Base-by-base conservation (phyloP, 2,329 filamentous ascomycete genomes). In the Cercospora citrullina region DNA sequence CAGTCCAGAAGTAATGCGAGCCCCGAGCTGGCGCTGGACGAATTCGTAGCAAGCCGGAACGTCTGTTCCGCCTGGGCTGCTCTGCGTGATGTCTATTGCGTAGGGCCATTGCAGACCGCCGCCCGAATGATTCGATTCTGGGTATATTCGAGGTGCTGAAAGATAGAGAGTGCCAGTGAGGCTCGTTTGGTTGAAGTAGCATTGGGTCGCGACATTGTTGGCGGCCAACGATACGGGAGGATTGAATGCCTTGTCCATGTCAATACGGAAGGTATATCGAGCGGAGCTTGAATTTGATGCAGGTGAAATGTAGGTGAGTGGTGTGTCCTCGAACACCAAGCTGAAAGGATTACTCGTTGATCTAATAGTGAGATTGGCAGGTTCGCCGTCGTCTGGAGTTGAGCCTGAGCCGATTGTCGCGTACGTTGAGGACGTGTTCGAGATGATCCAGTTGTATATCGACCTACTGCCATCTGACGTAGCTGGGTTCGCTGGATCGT, bases 381-480 rank as follows among this genome's bases (percentile, higher is more conserved):
- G 60, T 23, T 79, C 74, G 7, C 80, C 75, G 8, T 78, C 75
- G 4, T 78, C 77, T 59, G 90, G 86, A 85, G 87, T 90, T 72
- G 85, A 82, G 73, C 88, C 87, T 9, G 83, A 86, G 1, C 84
- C 81, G 12, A 84, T 78, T 9, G 81, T 79, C 4, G 78, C 78
- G 21, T 82, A 79, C 9, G 76, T 74, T 68, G 71, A 51, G 30
- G 80, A 79, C 1, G 80, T 74, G 8, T 80, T 79, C 2, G 78
- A 77, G 66, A 91, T 87, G 67, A 85, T 81, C 89, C 88, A 91
- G 75, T 86, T 83, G 77, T 90, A 90, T 6, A 83, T 85, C 0
- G 85, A 81, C 4, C 82, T 75, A 21, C 81, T 79, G 6, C 80
- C 76, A 12, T 78, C 74, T 14, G 67, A 63, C 1, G 67, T 69